These are phyloP conservation scores for Penicillium expansum DNA, from an alignment of 2,329 filamentous ascomycete species.

Conservation along the genomic window DNA sequence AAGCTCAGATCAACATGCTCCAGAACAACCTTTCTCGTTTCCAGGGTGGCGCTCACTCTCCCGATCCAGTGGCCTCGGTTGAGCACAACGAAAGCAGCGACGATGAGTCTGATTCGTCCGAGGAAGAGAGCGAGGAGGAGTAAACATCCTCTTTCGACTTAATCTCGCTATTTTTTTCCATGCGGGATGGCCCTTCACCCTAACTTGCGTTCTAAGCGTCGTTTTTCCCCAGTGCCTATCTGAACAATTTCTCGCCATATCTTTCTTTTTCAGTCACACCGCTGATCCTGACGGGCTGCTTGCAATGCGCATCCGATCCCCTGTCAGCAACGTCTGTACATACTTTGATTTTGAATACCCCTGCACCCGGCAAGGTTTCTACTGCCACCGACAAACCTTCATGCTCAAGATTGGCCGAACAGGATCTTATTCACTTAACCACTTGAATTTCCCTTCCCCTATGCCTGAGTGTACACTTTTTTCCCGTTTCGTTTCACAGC, in stretches of 20 bases:
- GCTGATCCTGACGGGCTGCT: not conserved
- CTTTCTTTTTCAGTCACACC: constrained; percentile 2
- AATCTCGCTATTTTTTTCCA: not conserved
- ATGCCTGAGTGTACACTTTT: constrained; percentile 7
- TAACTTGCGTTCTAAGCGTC: constrained; percentile 27
- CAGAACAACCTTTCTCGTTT: constrained; percentile 48
- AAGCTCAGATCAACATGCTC: constrained; percentile 50
- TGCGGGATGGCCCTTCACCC: constrained; percentile 11
- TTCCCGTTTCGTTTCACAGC: not conserved
- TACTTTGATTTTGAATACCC: constrained; percentile 16
- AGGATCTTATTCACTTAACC: constrained; percentile 11
- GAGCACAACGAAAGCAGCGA: constrained; percentile 47
- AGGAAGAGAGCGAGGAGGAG: constrained; percentile 51
- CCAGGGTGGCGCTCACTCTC: constrained; percentile 42
- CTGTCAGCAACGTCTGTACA: constrained; percentile 17
- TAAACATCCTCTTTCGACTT: constrained; percentile 25
- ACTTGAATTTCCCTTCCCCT: constrained; percentile 14
- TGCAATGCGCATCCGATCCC: not conserved
- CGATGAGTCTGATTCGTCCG: constrained; percentile 47
- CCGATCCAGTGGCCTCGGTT: constrained; percentile 44
- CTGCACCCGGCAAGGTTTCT: constrained; percentile 7
- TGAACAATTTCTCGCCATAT: not conserved
- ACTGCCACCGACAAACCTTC: constrained; percentile 10
- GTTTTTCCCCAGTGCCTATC: constrained; percentile 4
- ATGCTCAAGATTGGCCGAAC: constrained; percentile 11